phyloP scores from a whole-genome alignment of 208 protist species.

The Novymonas esmeraldas region DNA sequence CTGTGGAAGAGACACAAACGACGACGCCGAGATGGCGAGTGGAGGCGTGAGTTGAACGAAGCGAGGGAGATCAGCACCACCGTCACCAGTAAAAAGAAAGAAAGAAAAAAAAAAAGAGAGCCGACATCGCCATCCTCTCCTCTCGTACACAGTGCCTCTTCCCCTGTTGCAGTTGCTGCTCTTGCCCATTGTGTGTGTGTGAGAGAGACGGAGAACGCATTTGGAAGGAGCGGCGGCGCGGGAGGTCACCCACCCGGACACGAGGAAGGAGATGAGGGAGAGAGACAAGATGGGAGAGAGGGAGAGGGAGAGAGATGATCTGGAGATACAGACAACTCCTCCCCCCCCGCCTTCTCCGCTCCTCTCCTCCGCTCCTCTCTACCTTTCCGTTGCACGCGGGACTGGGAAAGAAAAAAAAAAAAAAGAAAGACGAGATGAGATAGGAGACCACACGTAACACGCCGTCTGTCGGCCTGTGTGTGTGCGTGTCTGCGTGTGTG shows the following conservation, averaged over 20 bases:
- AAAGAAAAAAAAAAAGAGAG: too few relatives aligned
- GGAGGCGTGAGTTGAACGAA: neutral
- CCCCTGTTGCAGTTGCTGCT: neutral
- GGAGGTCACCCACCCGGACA: too few relatives aligned
- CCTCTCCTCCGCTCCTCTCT: too few relatives aligned
- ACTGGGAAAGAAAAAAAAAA: neutral
- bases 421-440: neutral
- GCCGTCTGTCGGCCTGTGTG: too few relatives aligned
- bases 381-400: too few relatives aligned
- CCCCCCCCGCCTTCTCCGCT: neutral
- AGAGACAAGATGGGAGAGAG: neutral
- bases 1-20: neutral
- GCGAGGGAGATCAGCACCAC: neutral
- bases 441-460: too few relatives aligned
- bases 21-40: neutral
- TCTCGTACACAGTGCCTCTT: neutral
- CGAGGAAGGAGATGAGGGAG: neutral
- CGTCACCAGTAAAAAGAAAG: neutral
- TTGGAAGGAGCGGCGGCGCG: too few relatives aligned
- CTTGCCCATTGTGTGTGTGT: neutral
- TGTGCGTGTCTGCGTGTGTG: too few relatives aligned
- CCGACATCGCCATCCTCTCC: too few relatives aligned
- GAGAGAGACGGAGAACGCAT: neutral
- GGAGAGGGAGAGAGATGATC: too few relatives aligned
- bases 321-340: too few relatives aligned